Evolutionary conservation across 345 rosid species (phyloP), one percentile per base, ranked within the genome.

Genomic region (Acer yangbiense): DNA sequence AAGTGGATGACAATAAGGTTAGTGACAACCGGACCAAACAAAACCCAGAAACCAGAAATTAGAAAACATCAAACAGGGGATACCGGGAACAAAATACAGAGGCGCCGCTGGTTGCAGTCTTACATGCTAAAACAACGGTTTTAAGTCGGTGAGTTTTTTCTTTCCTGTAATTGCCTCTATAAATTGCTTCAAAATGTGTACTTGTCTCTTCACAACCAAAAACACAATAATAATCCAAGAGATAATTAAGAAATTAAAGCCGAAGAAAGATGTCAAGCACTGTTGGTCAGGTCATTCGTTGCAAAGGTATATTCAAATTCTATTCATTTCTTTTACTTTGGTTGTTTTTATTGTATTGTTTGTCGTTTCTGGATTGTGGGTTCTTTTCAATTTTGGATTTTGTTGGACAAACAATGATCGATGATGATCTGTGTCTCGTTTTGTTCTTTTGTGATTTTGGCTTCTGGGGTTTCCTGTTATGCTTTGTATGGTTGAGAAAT

Each of bases 251-350:
- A 29, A 7, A 35, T 48, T 32, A 41, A 66, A 52, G n/a, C 5
- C 6, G 68, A 25, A 25, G 10, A 60, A 68, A n/a, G 23, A 79
- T 79, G 88, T 55, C 83, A 25, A 74, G n/a, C 39, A 83, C 83
- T 7, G 80, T 25, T 43, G 85, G 84, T 12, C 72, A 86, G 64
- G 81, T 83, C 66, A 86, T 86, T 8, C 82, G 50, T 69, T 86
- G 87, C 83, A 84, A 68, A 67, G 87, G 87, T 86, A 75, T 58
- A 5, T 9, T 63, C 9, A 13, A 65, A 17, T 17, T 2, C 65
- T 46, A 6, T 5, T 32, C 2, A 4, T 43, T 63, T 12, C 7
- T 8, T 13, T n/a, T 62, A 20, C 8, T 29, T n/a, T 46, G 13
- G 50, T 46, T 46, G 11, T 46, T 46, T 46, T 9, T 46, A 46